Percentiles rank a stretch among this genome's conserved stretches.
Evolutionary conservation across 176 grass and related monocot genomes (phyloP).

Genomic region (Paspalum notatum): DNA sequence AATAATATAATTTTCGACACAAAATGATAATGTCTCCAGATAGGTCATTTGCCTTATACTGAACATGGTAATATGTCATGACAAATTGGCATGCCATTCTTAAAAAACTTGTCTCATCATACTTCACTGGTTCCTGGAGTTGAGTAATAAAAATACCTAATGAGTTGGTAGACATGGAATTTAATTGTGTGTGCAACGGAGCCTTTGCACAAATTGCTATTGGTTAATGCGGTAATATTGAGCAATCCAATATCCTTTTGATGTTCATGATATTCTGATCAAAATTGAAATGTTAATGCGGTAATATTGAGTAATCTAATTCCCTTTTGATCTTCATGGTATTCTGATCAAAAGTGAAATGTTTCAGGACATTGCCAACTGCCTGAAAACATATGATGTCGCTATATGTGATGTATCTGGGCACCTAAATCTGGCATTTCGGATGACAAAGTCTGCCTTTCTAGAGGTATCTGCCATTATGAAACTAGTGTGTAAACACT

Average conservation of each 20-base stretch:
- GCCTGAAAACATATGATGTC: conserved; percentile 65
- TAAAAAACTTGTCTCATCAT: conserved; percentile 32
- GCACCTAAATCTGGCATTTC: conserved; percentile 74
- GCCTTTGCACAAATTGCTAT: not conserved
- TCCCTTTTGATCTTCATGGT: not conserved
- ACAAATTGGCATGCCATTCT: conserved; percentile 6
- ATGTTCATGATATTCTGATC: conserved; percentile 33
- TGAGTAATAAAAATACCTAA: conserved; percentile 1
- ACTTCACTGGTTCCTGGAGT: conserved; percentile 10
- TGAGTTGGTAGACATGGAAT: conserved; percentile 16
- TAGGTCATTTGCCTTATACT: not conserved
- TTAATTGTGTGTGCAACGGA: conserved; percentile 1
- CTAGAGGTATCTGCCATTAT: conserved; percentile 61
- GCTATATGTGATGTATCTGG: conserved; percentile 73
- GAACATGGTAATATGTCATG: conserved; percentile 9
- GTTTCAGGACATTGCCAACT: conserved; percentile 71
- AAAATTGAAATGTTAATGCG: conserved; percentile 19
- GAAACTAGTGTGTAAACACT: conserved; percentile 24
- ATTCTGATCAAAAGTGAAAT: conserved; percentile 27
- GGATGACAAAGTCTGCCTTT: conserved; percentile 74
- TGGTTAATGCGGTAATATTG: not conserved
- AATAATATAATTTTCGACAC: not conserved
- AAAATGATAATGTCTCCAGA: conserved; percentile 2
- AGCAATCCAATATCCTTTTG: conserved; percentile 1
- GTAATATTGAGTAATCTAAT: not conserved